Conservation (phyloP, 2,329 filamentous ascomycete species). For the Ophiostoma tasmaniense region DNA sequence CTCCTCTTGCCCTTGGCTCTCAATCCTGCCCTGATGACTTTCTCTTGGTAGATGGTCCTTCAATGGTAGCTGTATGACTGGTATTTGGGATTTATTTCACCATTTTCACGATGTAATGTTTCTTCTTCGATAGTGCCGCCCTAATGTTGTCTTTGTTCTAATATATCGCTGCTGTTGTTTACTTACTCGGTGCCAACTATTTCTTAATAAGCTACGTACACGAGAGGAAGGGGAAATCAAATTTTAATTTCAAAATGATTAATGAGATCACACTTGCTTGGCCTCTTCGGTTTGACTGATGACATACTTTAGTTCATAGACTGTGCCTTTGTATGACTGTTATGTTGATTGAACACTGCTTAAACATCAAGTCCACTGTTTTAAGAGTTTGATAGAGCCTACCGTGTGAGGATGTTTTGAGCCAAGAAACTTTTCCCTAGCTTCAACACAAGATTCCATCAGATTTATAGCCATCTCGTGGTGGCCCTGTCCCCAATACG, state of each 20-base stretch:
- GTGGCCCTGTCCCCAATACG: not conserved
- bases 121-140: not conserved
- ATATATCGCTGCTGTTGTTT: too few species aligned
- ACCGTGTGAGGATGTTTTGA: not conserved
- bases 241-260: too few species aligned
- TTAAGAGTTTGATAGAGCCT: not conserved
- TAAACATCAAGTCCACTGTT: too few species aligned
- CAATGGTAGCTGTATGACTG: not conserved
- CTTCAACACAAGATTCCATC: not conserved
- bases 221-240: too few species aligned
- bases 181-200: too few species aligned
- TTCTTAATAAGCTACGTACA: too few species aligned
- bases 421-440: not conserved
- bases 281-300: too few species aligned
- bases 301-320: too few species aligned
- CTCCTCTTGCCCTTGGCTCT: constrained; percentile 63
- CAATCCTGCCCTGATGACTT: constrained; percentile 73
- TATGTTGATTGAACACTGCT: too few species aligned
- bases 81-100: not conserved
- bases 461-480: not conserved
- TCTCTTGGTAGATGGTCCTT: constrained; percentile 52
- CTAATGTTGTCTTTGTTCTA: not conserved
- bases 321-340: too few species aligned
- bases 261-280: too few species aligned
- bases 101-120: not conserved